Evolutionary conservation across 164 flowering plant genomes (phyloP).

Genomic region (Paratinospora sagittata): DNA sequence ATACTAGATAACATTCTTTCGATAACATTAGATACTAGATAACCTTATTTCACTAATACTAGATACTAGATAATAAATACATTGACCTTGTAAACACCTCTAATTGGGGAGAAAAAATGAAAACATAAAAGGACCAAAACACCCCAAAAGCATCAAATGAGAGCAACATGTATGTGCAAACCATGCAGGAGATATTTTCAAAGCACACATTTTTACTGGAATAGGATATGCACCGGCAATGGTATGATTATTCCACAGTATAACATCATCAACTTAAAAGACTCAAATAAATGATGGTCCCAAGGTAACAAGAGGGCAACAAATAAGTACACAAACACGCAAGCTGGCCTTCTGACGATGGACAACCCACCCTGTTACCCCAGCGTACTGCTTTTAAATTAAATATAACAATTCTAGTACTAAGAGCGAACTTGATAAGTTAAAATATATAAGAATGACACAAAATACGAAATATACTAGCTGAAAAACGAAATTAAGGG

Average conservation of each 20-base stretch:
- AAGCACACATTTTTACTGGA: not conserved
- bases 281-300: not conserved
- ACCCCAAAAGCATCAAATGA: not conserved
- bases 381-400: not conserved
- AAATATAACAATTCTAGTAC: not conserved
- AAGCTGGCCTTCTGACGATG: not conserved
- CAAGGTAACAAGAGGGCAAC: not conserved
- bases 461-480: not conserved
- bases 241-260: not conserved
- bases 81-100: not conserved
- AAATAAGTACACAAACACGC: not conserved
- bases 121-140: not conserved
- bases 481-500: not conserved
- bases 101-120: not conserved
- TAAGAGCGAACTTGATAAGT: too few species aligned
- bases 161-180: not conserved
- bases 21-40: not conserved
- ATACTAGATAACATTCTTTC: too few species aligned
- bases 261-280: not conserved
- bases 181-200: not conserved
- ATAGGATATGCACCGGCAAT: not conserved
- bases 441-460: too few species aligned
- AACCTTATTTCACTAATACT: too few species aligned
- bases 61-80: not conserved
- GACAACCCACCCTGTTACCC: not conserved